phyloP scores from a whole-genome alignment of 306 rosid species.

The Neltuma alba region DNA sequence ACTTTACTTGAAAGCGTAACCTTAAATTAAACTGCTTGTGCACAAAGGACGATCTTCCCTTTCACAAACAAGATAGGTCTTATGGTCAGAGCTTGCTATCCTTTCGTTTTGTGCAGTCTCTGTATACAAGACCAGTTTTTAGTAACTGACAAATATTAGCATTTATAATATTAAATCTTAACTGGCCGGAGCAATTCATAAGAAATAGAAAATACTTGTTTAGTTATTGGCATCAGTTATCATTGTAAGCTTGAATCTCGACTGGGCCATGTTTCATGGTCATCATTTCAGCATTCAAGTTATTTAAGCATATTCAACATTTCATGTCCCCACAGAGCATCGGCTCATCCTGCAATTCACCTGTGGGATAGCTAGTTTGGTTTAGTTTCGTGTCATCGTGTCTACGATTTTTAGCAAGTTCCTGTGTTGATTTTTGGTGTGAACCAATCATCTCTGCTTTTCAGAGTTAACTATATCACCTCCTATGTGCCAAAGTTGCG shows the following conservation, averaged over 20 bases:
- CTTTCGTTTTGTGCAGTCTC: neutral
- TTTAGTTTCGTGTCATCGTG: neutral
- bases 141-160: neutral
- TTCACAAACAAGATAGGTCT: neutral
- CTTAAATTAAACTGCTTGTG: neutral
- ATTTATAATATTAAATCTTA: neutral
- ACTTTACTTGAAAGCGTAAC: neutral
- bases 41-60: neutral
- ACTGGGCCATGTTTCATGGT: neutral
- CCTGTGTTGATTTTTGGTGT: neutral
- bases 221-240: neutral
- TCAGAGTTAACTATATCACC: neutral
- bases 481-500: neutral
- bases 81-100: neutral
- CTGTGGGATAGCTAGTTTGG: neutral
- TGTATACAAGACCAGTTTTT: neutral
- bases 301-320: neutral
- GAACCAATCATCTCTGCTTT: neutral
- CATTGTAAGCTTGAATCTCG: neutral
- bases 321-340: neutral
- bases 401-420: neutral
- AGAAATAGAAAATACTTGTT: neutral
- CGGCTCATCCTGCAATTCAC: neutral
- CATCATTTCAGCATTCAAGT: slow-evolving; percentile 2
- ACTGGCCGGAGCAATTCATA: neutral